Base-by-base conservation (phyloP, 257 asterid genomes). In the Nicotiana knightiana region DNA sequence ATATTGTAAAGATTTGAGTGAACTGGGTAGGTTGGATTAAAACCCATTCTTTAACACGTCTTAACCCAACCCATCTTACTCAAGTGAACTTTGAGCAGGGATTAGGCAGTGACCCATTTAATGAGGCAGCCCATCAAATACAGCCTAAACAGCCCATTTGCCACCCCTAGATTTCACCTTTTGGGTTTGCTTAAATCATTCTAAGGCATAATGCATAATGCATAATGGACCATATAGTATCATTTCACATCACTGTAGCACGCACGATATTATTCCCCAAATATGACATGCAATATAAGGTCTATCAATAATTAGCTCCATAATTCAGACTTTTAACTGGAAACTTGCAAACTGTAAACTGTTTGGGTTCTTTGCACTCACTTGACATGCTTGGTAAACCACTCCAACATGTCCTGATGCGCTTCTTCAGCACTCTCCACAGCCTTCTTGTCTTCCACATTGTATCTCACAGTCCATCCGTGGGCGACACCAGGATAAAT, bases 391-490 rank as follows among this genome's bases (percentile, higher is more conserved):
- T 80, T 80, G 73, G 59, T 64, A 80, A 80, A 63, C 83, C 64
- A 64, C 18, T 80, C 24, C 75, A 80, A 24, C 83, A 80, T 62
- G 17, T 78, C 70, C 21, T 16, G 62, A 57, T 82, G 84, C 6
- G 84, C 84, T 61, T 82, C 84, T 58, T 82, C 75, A 55, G 84
- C 81, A 26, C 59, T 54, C 76, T 58, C 33, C 54, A 73, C 81
- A 24, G 84, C 81, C 17, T n/a, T 58, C 59, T 82, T 2, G 46
- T 82, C 75, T 12, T 71, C 67, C 12, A 21, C 66, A 4, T 59
- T 43, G 54, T 82, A 82, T 54, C 84, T 63, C 71, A 73, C 30
- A 4, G 81, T 57, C 84, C 84, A 82, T 21, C 84, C 84, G 28
- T 82, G 84, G 59, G 48, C 35, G 39, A 61, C 81, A 5, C 53